phyloP scores from a whole-genome alignment of 805 yeast genomes.

The Yamadazyma phyllophila region DNA sequence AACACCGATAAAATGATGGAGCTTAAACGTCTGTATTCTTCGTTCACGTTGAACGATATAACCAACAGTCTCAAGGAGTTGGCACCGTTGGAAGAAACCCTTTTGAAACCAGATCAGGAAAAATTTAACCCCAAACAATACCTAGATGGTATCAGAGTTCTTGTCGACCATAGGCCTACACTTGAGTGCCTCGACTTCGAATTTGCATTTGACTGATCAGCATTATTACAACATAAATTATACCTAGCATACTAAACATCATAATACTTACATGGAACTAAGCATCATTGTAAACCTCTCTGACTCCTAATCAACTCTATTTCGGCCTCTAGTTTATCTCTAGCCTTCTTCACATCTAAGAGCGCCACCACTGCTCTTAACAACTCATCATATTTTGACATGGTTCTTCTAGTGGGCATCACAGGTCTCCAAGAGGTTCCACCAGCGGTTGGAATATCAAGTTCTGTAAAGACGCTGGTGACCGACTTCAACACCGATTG shows the following conservation, averaged over 20 bases:
- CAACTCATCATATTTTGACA: conserved; percentile 73
- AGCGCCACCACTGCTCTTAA: conserved; percentile 66
- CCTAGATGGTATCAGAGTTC: neutral
- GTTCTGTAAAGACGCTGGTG: conserved; percentile 67
- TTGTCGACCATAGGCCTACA: neutral
- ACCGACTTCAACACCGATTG: conserved; percentile 75
- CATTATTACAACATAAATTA: neutral
- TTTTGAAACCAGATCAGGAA: conserved; percentile 8
- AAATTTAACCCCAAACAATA: conserved; percentile 1
- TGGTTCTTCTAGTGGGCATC: conserved; percentile 80
- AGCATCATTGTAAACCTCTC: conserved; percentile 15
- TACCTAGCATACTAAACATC: too few species aligned
- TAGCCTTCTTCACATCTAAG: conserved; percentile 80
- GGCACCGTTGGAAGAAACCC: conserved; percentile 4
- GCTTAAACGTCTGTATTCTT: conserved; percentile 10
- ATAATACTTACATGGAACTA: neutral
- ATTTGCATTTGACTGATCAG: conserved; percentile 1
- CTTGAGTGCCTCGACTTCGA: conserved; percentile 7
- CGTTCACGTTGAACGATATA: conserved; percentile 10
- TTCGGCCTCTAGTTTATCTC: conserved; percentile 85
- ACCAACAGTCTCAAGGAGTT: conserved; percentile 11
- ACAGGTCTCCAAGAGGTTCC: conserved; percentile 64
- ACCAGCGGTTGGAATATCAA: conserved; percentile 65
- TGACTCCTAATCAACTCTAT: conserved; percentile 43
- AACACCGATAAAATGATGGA: conserved; percentile 4